Conservation (phyloP, 441 rosid genomes). For the Dalechampia spathulata region DNA sequence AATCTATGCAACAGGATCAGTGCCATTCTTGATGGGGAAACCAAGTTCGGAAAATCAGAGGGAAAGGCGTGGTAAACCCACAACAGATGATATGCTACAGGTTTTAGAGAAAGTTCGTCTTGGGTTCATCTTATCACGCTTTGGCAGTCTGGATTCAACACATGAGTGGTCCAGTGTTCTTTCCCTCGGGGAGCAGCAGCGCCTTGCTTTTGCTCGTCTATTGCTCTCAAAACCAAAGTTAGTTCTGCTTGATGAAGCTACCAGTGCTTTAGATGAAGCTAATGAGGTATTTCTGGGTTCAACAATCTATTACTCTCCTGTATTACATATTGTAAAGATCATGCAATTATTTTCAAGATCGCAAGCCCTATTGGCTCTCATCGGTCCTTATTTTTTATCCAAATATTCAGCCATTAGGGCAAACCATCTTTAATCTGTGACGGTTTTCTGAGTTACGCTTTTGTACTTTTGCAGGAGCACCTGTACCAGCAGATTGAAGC, state of each 20-base stretch:
- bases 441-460: not conserved
- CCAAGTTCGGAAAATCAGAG: slow-evolving; percentile 16
- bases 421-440: too few species aligned
- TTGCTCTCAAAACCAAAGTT: slow-evolving; percentile 78
- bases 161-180: slow-evolving; percentile 94
- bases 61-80: slow-evolving; percentile 39
- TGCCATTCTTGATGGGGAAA: slow-evolving; percentile 36
- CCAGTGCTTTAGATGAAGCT: slow-evolving; percentile 90
- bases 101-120: slow-evolving; percentile 69
- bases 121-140: slow-evolving; percentile 62
- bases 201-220: slow-evolving; percentile 88
- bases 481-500: slow-evolving; percentile 60
- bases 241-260: slow-evolving; percentile 79
- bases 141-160: slow-evolving; percentile 54
- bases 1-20: slow-evolving; percentile 33
- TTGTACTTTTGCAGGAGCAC: slow-evolving; percentile 38
- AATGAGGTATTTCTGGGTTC: slow-evolving; percentile 55
- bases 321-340: not conserved
- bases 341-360: too few species aligned
- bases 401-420: too few species aligned
- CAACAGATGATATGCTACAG: slow-evolving; percentile 54
- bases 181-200: slow-evolving; percentile 97
- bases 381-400: too few species aligned
- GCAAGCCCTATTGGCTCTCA: too few species aligned
- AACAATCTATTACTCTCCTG: not conserved